Evolutionary conservation across 208 protist species (phyloP), one percentile per base, ranked within the genome.

Genomic region (Histomonas meleagridis): DNA sequence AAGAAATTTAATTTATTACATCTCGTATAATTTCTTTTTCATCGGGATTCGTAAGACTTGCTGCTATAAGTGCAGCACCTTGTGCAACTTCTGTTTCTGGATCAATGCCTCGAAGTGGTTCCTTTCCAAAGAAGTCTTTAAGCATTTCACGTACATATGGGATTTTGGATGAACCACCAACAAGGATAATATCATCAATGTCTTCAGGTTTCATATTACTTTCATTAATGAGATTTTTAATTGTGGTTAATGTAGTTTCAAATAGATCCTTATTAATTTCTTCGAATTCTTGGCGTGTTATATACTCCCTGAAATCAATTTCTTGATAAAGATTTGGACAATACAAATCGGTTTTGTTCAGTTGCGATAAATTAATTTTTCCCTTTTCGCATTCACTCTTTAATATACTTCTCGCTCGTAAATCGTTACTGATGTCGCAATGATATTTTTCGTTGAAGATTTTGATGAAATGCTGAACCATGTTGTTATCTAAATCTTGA

Each of bases 401-500:
- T 10, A 92, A 65, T 48, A 60, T 91, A 23, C 57, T 69, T 28
- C 69, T 91, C 0, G 92, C 81, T 51, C 62, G 40, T 0, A 35
- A 49, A 46, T 94, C 69, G n/a, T 46, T 60, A 5, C 65, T 48
- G n/a, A 92, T 43, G 53, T 94, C 94, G 32, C 62, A 16, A 16
- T 92, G 86, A 32, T 43, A 35, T 69, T 92, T 93, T 1, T 69
- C n/a, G 40, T 94, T 92, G 72, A 94, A 94, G 26, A 92, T 57
- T 78, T 93, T 10, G 10, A 78, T 53, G 53, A 92, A 92, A 86
- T 94, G 92, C 26, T 93, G 76, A 38, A 95, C 92, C 16, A 95
- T 14, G 35, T 92, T 48, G 46, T 92, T 62, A 90, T 96, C 95
- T 91, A 96, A 95, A 91, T 96, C 95, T 92, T 95, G 92, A 62